Conservation (phyloP, 163 green algal genomes). For the Chlorella variabilis region DNA sequence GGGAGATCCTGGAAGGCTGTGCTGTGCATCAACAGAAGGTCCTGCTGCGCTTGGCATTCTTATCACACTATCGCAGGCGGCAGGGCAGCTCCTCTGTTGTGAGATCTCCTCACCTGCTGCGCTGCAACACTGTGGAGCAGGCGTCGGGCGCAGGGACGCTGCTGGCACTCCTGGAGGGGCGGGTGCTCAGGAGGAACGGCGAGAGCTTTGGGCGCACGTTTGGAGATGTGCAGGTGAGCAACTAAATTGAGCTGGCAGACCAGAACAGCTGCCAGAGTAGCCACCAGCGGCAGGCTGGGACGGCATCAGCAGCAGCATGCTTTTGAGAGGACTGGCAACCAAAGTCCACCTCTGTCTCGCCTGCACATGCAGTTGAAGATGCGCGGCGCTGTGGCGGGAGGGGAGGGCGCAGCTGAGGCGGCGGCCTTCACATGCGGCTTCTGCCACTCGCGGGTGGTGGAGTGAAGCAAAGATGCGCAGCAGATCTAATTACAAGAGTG, state of each 20-base stretch:
- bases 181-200: background rate
- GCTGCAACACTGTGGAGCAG: background rate
- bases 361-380: too few relatives aligned
- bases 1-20: too few relatives aligned
- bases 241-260: background rate
- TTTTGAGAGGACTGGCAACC: background rate
- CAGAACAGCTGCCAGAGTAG: background rate
- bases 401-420: background rate
- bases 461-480: background rate
- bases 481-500: too few relatives aligned
- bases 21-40: background rate
- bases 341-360: too few relatives aligned
- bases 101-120: background rate
- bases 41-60: background rate
- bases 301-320: background rate
- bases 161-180: background rate
- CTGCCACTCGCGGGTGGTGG: conserved; percentile 6
- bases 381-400: too few relatives aligned
- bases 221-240: background rate
- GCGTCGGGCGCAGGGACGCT: background rate
- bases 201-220: background rate
- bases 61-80: too few relatives aligned
- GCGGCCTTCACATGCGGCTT: conserved; percentile 1
- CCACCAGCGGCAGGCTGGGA: background rate
- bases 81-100: too few relatives aligned